A percentile compares a stretch with the other conserved stretches of the same genome.
These are phyloP conservation scores for Mycogone perniciosa DNA, from an alignment of 2,329 filamentous ascomycete genomes.

Conservation along the genomic window DNA sequence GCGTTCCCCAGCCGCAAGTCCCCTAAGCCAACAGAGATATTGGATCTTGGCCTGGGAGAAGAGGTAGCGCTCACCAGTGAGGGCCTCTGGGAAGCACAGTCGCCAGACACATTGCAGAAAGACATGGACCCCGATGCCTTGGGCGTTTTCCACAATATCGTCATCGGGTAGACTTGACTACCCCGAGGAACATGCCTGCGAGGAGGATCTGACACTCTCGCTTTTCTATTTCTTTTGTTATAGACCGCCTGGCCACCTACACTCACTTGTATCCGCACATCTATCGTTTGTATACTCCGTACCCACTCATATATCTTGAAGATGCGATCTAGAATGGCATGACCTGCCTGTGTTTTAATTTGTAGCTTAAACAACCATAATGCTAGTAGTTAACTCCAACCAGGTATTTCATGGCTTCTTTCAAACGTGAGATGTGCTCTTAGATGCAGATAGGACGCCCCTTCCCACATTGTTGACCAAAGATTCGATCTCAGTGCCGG, in stretches of 20 bases:
- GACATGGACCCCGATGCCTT: not conserved
- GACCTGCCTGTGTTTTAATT: not conserved
- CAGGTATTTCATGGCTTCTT: too few species aligned
- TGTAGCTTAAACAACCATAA: not conserved
- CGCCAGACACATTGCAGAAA: not conserved
- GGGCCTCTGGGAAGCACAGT: conserved; percentile 25
- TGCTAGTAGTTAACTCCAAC: not conserved
- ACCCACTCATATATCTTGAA: too few species aligned
- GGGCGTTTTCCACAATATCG: not conserved
- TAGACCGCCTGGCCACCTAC: too few species aligned
- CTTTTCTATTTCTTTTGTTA: too few species aligned
- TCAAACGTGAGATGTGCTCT: not conserved
- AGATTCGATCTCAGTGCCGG: not conserved
- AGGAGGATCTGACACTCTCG: too few species aligned
- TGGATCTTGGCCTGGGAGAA: conserved; percentile 37
- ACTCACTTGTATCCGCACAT: too few species aligned
- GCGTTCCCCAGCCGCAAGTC: conserved; percentile 2
- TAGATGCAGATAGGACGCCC: conserved; percentile 7
- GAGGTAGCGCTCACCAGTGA: conserved; percentile 37
- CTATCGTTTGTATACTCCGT: too few species aligned
- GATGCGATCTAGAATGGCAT: not conserved
- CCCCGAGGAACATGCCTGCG: too few species aligned
- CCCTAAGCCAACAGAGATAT: conserved; percentile 30
- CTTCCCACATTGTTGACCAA: not conserved
- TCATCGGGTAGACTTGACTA: not conserved